phyloP scores from a whole-genome alignment of 306 rosid species.

The Begonia fuchsioides region DNA sequence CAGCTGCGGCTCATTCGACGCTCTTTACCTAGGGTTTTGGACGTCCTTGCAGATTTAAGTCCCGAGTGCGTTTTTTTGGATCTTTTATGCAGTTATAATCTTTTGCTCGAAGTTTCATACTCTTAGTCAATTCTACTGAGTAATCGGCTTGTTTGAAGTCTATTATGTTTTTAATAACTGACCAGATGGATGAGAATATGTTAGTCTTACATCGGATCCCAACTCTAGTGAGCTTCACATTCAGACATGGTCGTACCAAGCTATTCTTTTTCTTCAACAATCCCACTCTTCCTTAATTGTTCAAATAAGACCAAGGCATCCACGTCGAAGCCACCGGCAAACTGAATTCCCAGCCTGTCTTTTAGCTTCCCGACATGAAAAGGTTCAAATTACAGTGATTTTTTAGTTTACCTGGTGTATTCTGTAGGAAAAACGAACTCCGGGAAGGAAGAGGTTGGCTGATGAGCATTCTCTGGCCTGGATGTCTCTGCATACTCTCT shows the following conservation, averaged over 20 bases:
- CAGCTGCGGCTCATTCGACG: neutral
- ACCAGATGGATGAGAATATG: too few relatives aligned
- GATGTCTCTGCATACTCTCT: constrained; percentile 36
- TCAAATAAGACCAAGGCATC: constrained; percentile 42
- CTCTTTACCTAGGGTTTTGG: constrained; percentile 4
- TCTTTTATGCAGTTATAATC: neutral
- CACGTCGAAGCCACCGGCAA: constrained; percentile 86
- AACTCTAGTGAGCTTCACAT: neutral
- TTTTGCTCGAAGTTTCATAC: constrained; percentile 2
- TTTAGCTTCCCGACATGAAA: constrained; percentile 6
- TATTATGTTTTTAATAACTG: too few relatives aligned
- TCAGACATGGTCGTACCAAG: neutral
- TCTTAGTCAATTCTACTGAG: neutral
- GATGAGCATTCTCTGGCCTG: constrained; percentile 24
- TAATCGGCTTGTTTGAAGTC: too few relatives aligned
- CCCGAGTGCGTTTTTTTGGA: neutral
- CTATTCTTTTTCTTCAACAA: constrained; percentile 3
- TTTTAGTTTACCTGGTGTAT: constrained; percentile 58
- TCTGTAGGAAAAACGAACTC: constrained; percentile 66
- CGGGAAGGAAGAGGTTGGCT: constrained; percentile 52
- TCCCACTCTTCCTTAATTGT: constrained; percentile 46
- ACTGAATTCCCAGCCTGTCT: constrained; percentile 23
- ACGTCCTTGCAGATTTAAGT: constrained; percentile 4
- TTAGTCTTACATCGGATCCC: too few relatives aligned
- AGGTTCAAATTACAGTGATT: too few relatives aligned